Conservation (phyloP, 140 eudicot genomes). For the Anethum foeniculum region DNA sequence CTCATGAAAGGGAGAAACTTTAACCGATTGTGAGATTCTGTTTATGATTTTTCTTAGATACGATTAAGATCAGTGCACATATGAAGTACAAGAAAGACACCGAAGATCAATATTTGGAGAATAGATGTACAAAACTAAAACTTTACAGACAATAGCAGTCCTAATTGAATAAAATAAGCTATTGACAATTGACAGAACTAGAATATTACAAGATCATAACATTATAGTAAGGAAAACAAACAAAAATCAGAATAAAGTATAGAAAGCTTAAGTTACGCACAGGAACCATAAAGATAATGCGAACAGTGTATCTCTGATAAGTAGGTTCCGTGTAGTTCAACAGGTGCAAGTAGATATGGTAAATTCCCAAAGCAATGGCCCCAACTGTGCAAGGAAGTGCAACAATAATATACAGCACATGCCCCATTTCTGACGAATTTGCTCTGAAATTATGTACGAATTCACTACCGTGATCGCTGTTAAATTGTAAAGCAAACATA, state of each 20-base stretch:
- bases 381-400: constrained; percentile 87
- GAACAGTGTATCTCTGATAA: constrained; percentile 80
- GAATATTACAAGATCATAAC: background rate
- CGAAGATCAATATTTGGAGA: background rate
- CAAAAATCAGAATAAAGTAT: background rate
- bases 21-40: background rate
- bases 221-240: background rate
- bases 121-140: background rate
- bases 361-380: constrained; percentile 66
- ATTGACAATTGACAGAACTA: background rate
- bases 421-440: constrained; percentile 40
- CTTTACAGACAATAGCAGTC: background rate
- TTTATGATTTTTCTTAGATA: background rate
- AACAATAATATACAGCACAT: constrained; percentile 41
- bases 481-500: background rate
- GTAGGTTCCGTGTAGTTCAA: constrained; percentile 90
- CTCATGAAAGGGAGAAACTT: background rate
- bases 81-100: background rate
- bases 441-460: constrained; percentile 12
- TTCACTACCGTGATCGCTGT: background rate
- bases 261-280: constrained; percentile 32
- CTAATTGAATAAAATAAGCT: background rate
- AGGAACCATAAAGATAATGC: constrained; percentile 95
- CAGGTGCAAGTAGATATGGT: constrained; percentile 76
- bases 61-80: background rate